A percentile compares a stretch with the other conserved stretches of the same genome.
Conservation (phyloP, 2,329 filamentous ascomycete species). For the Xylaria sp. region DNA sequence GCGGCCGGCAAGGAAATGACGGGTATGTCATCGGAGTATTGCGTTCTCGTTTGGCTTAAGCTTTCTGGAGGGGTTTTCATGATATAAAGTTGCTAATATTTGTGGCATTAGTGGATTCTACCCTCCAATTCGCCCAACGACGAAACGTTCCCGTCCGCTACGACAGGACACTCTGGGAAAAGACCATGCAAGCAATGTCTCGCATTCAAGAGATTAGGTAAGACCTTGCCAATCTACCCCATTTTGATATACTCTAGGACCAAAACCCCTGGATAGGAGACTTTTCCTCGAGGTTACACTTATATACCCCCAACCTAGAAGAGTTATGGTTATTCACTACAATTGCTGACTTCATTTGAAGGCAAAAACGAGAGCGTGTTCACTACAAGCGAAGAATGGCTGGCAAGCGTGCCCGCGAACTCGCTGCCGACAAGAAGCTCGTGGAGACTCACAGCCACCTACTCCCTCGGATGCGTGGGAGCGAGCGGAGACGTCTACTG, state of each 20-base stretch:
- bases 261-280: background rate
- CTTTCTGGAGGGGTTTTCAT: background rate
- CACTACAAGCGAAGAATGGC: slow-evolving; percentile 96
- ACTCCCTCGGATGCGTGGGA: slow-evolving; percentile 77
- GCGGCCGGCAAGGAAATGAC: slow-evolving; percentile 78
- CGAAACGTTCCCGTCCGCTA: slow-evolving; percentile 96
- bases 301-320: background rate
- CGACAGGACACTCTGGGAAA: slow-evolving; percentile 89
- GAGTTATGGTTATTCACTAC: background rate
- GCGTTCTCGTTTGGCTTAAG: background rate
- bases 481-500: slow-evolving; percentile 67
- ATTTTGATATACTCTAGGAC: background rate
- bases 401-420: slow-evolving; percentile 85
- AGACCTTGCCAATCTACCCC: background rate
- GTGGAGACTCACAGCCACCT: slow-evolving; percentile 94
- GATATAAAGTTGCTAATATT: slow-evolving; percentile 23
- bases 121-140: slow-evolving; percentile 89
- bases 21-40: slow-evolving; percentile 24
- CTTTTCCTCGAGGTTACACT: background rate
- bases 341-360: slow-evolving; percentile 25
- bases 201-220: slow-evolving; percentile 55
- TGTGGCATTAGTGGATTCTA: slow-evolving; percentile 77
- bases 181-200: slow-evolving; percentile 92
- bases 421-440: slow-evolving; percentile 83
- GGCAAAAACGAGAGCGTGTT: slow-evolving; percentile 79